Conservation (phyloP, 805 yeast species). For the Jamesozyma gamospora region DNA sequence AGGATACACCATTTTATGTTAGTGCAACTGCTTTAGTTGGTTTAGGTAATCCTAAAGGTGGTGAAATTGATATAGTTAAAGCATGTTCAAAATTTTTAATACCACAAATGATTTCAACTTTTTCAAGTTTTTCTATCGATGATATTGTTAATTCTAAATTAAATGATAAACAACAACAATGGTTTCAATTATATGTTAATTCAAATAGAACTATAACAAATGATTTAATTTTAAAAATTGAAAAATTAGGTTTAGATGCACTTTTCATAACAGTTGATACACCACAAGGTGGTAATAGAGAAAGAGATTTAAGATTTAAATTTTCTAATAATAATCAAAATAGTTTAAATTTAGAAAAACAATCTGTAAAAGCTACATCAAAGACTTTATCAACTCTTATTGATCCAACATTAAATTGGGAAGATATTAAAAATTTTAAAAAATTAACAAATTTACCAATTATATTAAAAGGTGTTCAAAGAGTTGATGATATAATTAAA, state of each 20-base stretch:
- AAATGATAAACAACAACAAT: slow-evolving; percentile 59
- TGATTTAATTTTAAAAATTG: slow-evolving; percentile 56
- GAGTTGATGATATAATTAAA: slow-evolving; percentile 62
- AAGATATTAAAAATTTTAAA: slow-evolving; percentile 49
- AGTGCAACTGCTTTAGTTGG: slow-evolving; percentile 90
- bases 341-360: slow-evolving; percentile 23
- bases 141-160: slow-evolving; percentile 67
- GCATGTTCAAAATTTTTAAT: slow-evolving; percentile 41
- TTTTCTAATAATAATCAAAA: slow-evolving; percentile 30
- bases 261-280: slow-evolving; percentile 87
- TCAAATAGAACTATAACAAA: slow-evolving; percentile 57
- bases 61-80: slow-evolving; percentile 76
- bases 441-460: slow-evolving; percentile 53
- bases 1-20: slow-evolving; percentile 73
- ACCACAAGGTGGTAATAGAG: slow-evolving; percentile 82
- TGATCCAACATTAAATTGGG: slow-evolving; percentile 56
- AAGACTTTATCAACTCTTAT: slow-evolving; percentile 75
- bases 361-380: slow-evolving; percentile 64
- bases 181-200: slow-evolving; percentile 84
- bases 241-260: slow-evolving; percentile 64
- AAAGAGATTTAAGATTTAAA: slow-evolving; percentile 69
- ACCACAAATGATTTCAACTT: slow-evolving; percentile 81
- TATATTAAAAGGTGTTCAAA: slow-evolving; percentile 69
- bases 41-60: slow-evolving; percentile 78
- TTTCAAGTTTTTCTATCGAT: slow-evolving; percentile 78